phyloP scores from a whole-genome alignment of 768 basidiomycete genomes.

The Pulveroboletus sp. region DNA sequence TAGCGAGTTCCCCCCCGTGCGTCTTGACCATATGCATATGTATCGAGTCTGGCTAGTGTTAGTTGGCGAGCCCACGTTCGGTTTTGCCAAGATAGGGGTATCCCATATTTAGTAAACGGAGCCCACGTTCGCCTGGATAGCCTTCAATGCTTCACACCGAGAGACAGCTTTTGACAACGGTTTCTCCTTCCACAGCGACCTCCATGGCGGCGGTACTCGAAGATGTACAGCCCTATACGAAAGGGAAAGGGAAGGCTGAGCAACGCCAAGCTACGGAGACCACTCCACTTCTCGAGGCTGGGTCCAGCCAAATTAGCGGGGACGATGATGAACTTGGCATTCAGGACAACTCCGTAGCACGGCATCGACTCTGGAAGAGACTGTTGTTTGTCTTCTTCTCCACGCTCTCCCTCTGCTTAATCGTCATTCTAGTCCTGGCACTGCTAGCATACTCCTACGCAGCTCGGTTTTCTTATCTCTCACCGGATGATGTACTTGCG shows the following conservation, averaged over 20 bases:
- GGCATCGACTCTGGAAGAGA: conserved; percentile 30
- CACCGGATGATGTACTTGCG: conserved; percentile 55
- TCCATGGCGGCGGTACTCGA: conserved; percentile 20
- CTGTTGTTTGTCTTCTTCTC: conserved; percentile 50
- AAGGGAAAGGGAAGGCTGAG: conserved; percentile 27
- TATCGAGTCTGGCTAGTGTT: neutral
- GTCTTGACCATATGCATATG: neutral
- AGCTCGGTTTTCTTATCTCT: conserved; percentile 46
- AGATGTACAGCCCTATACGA: conserved; percentile 9
- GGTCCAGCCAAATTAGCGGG: conserved; percentile 15
- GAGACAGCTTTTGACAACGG: neutral
- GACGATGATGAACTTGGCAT: conserved; percentile 22
- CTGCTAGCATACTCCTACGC: conserved; percentile 66
- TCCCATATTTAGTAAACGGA: conserved; percentile 2
- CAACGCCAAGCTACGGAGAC: conserved; percentile 24
- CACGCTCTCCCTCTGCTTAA: conserved; percentile 47
- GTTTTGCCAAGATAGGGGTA: neutral
- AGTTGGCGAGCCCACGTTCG: neutral
- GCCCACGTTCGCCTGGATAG: conserved; percentile 15
- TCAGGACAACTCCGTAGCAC: conserved; percentile 17
- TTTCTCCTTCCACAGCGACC: conserved; percentile 8
- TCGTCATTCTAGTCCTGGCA: conserved; percentile 40
- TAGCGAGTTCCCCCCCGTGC: neutral
- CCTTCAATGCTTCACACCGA: neutral
- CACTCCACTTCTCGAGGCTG: conserved; percentile 28